phyloP scores from a whole-genome alignment of 768 basidiomycete species.

The Leccinellum rugosiceps region DNA sequence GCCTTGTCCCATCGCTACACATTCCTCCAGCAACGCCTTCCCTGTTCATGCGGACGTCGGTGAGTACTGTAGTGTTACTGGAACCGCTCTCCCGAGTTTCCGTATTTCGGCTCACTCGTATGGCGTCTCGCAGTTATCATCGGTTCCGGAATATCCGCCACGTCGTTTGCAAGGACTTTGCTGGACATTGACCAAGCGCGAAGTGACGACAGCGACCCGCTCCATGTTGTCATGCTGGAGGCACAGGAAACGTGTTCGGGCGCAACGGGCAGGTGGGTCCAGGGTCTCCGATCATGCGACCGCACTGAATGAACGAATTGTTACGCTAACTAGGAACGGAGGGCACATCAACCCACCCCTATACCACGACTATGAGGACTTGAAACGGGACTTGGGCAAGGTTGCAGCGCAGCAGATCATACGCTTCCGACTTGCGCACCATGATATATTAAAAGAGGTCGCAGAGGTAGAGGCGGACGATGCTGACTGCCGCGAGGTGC shows the following conservation, averaged over 20 bases:
- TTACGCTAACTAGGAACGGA: constrained; percentile 37
- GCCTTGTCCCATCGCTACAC: constrained; percentile 41
- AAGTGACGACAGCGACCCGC: constrained; percentile 10
- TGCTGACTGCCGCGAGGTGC: constrained; percentile 31
- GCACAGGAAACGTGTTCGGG: constrained; percentile 57
- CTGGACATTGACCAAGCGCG: constrained; percentile 29
- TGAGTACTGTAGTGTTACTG: constrained; percentile 5
- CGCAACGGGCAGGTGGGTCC: constrained; percentile 46
- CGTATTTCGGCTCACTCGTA: not conserved
- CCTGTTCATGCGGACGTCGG: constrained; percentile 58
- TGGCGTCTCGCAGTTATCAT: constrained; percentile 38
- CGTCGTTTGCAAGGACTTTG: constrained; percentile 40
- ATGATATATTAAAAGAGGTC: constrained; percentile 29
- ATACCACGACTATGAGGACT: constrained; percentile 42
- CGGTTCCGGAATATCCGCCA: constrained; percentile 52
- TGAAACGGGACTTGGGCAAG: constrained; percentile 38
- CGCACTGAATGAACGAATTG: not conserved
- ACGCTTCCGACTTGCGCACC: constrained; percentile 39
- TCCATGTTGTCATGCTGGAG: constrained; percentile 54
- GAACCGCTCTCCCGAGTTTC: too few relatives aligned
- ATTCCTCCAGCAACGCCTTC: constrained; percentile 21
- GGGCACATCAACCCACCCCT: constrained; percentile 50
- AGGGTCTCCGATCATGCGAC: not conserved
- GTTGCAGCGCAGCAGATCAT: constrained; percentile 38
- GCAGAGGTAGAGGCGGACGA: constrained; percentile 28